These are phyloP conservation scores for Saksenaea oblongispora DNA, from an alignment of 371 early-diverging fungal species.

Conservation along the genomic window DNA sequence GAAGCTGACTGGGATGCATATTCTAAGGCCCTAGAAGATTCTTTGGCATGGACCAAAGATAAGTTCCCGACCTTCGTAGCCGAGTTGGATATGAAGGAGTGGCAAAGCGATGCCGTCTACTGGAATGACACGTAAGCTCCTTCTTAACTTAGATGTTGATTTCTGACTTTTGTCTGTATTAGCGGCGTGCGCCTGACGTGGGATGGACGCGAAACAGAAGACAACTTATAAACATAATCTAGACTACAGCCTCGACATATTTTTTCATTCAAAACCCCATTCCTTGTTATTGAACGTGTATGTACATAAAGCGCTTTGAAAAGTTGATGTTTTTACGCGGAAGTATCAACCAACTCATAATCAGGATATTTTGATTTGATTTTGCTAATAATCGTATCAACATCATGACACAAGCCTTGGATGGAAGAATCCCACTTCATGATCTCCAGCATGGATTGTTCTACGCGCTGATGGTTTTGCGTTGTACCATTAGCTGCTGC, in stretches of 20 bases:
- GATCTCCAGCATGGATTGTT: conserved; percentile 50
- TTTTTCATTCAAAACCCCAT: neutral
- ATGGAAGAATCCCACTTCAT: conserved; percentile 65
- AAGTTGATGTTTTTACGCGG: neutral
- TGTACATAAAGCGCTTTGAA: neutral
- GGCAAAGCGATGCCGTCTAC: conserved; percentile 66
- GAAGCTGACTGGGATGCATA: conserved; percentile 37
- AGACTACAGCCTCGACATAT: neutral
- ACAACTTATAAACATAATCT: neutral
- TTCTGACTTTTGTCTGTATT: neutral
- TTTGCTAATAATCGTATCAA: conserved; percentile 57
- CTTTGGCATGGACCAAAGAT: conserved; percentile 50
- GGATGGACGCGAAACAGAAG: neutral
- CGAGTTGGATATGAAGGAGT: conserved; percentile 55
- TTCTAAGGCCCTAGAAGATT: conserved; percentile 31
- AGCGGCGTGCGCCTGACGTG: neutral
- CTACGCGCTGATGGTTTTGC: conserved; percentile 30
- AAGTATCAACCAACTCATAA: conserved; percentile 24
- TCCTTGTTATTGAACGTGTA: neutral
- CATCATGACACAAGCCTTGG: conserved; percentile 59
- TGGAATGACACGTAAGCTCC: conserved; percentile 57
- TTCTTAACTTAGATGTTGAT: neutral
- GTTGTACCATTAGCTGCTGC: conserved; percentile 32
- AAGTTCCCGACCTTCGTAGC: conserved; percentile 49
- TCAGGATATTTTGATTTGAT: conserved; percentile 60